A percentile compares a stretch with the other conserved stretches of the same genome.
Evolutionary conservation across 23 red algal species (phyloP).

Genomic region (Gracilariopsis chorda): DNA sequence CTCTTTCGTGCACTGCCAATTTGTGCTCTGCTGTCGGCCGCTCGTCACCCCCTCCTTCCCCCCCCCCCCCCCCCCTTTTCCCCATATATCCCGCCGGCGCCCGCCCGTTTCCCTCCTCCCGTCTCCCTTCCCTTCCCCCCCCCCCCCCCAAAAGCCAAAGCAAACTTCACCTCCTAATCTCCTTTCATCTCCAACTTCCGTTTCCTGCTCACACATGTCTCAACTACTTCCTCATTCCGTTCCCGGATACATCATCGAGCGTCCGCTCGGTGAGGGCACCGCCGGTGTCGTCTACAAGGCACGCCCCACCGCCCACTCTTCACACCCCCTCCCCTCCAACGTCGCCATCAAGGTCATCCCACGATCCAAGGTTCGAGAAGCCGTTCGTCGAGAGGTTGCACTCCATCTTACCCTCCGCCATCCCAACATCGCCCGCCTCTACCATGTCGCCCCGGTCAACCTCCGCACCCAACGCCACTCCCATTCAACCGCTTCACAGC

Average conservation of each 20-base stretch:
- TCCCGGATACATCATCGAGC: slow-evolving; percentile 25
- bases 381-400: slow-evolving; percentile 44
- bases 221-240: not conserved
- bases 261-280: slow-evolving; percentile 27
- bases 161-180: no score
- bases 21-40: not conserved
- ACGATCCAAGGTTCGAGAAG: slow-evolving; percentile 8
- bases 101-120: not conserved
- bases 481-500: not conserved
- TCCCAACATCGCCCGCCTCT: slow-evolving; percentile 47
- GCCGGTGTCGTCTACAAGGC: slow-evolving; percentile 39
- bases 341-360: slow-evolving; percentile 59
- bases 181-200: not conserved
- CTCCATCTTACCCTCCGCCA: slow-evolving; percentile 16
- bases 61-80: not conserved
- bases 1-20: slow-evolving; percentile 1
- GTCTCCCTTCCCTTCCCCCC: not conserved
- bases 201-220: not conserved
- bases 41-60: not conserved
- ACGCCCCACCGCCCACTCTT: not conserved
- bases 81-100: not conserved
- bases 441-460: slow-evolving; percentile 23
- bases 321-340: not conserved
- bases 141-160: not conserved
- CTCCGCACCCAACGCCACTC: not conserved